phyloP scores from a whole-genome alignment of 257 asterid genomes.

The Solanum pennellii region DNA sequence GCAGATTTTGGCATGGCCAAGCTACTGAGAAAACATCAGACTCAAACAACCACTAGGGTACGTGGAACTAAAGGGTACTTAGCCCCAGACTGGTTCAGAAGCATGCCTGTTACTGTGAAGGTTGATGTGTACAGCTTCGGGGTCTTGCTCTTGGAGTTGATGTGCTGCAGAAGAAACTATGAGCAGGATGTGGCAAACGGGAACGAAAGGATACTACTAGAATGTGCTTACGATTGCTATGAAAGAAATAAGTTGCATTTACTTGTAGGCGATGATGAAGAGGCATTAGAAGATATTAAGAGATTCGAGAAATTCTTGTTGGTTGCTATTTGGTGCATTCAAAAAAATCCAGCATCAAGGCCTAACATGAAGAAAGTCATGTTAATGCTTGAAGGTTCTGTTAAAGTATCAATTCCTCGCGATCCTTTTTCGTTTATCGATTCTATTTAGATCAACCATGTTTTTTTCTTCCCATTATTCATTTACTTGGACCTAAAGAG shows the following conservation, averaged over 20 bases:
- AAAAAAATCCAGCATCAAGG: slow-evolving; percentile 29
- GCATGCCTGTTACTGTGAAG: neutral
- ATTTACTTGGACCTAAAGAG: neutral
- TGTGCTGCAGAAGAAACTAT: neutral
- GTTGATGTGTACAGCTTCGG: neutral
- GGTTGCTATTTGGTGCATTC: slow-evolving; percentile 27
- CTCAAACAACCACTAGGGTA: neutral
- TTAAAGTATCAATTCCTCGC: neutral
- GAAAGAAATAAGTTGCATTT: neutral
- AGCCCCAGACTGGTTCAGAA: neutral
- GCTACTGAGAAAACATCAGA: neutral
- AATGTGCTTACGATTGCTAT: neutral
- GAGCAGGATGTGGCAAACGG: neutral
- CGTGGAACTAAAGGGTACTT: neutral
- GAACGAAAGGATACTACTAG: neutral
- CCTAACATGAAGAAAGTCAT: slow-evolving; percentile 27
- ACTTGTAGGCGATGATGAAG: neutral
- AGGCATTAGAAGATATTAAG: neutral
- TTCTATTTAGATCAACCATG: neutral
- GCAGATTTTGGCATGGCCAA: neutral
- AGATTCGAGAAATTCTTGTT: slow-evolving; percentile 9
- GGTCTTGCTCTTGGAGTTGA: neutral
- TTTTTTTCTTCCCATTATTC: neutral
- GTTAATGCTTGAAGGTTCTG: slow-evolving; percentile 26
- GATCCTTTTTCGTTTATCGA: neutral